phyloP scores from a whole-genome alignment of 192 early-diverging fungal species.

The Rhizoclosmatium sp. region DNA sequence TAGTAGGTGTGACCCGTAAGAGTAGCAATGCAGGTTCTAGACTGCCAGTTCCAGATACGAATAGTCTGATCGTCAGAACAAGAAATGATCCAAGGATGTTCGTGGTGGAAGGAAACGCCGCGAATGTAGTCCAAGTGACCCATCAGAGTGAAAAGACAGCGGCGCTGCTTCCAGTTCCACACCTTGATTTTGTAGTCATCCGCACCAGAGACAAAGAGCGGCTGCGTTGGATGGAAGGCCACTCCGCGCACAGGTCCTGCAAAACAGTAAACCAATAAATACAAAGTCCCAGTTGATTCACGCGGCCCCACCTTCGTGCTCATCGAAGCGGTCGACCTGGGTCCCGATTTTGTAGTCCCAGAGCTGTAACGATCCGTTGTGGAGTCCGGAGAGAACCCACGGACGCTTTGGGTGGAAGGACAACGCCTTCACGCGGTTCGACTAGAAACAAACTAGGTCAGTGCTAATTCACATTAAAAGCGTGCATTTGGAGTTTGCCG shows the following conservation, averaged over 20 bases:
- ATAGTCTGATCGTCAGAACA: slow-evolving; percentile 99
- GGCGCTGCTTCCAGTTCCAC: slow-evolving; percentile 98
- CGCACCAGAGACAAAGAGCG: slow-evolving; percentile 96
- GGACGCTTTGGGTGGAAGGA: slow-evolving; percentile 97
- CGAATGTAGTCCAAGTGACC: slow-evolving; percentile 99
- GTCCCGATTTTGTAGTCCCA: slow-evolving; percentile 99
- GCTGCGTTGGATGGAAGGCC: slow-evolving; percentile 94
- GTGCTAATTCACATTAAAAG: neutral
- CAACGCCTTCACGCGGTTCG: slow-evolving; percentile 94
- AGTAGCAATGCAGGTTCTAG: slow-evolving; percentile 95
- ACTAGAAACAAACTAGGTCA: slow-evolving; percentile 30
- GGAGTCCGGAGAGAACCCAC: slow-evolving; percentile 96
- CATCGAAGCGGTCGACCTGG: slow-evolving; percentile 96
- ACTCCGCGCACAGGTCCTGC: slow-evolving; percentile 96
- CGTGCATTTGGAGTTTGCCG: neutral
- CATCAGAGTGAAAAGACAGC: slow-evolving; percentile 95
- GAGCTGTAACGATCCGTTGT: slow-evolving; percentile 97
- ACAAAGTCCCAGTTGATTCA: neutral
- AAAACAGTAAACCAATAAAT: neutral
- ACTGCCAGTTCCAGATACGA: slow-evolving; percentile 99
- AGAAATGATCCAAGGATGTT: slow-evolving; percentile 97
- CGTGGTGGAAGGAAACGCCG: slow-evolving; percentile 96
- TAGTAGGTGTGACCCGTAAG: slow-evolving; percentile 99
- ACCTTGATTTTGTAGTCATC: slow-evolving; percentile 99
- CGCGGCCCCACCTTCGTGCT: slow-evolving; percentile 88